A percentile compares a stretch with the other conserved stretches of the same genome.
Conservation (phyloP, 2,329 filamentous ascomycete species). For the Whalleya microplaca region DNA sequence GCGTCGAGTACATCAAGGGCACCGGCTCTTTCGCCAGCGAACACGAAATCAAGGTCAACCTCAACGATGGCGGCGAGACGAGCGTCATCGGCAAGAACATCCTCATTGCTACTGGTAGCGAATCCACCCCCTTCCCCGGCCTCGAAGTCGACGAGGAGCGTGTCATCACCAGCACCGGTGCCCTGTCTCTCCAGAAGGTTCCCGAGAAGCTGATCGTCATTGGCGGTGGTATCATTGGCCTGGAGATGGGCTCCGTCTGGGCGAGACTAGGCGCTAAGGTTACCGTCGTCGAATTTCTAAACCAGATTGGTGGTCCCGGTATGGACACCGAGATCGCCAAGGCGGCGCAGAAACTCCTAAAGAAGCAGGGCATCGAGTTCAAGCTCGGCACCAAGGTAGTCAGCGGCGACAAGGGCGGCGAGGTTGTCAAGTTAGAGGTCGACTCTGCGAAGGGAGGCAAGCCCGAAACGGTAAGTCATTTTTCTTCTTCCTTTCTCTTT, state of each 20-base stretch:
- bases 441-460: constrained; percentile 97
- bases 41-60: constrained; percentile 87
- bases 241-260: constrained; percentile 99
- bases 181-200: constrained; percentile 84
- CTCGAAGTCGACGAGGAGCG: constrained; percentile 97
- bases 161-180: constrained; percentile 94
- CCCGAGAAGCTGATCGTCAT: constrained; percentile 98
- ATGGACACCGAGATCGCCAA: constrained; percentile 97
- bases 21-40: constrained; percentile 84
- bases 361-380: constrained; percentile 98
- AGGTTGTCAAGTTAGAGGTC: constrained; percentile 78
- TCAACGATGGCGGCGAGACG: constrained; percentile 90
- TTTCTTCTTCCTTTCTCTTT: not conserved
- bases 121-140: constrained; percentile 94
- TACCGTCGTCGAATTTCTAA: constrained; percentile 94
- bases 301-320: constrained; percentile 94
- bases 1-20: constrained; percentile 96
- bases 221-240: constrained; percentile 96
- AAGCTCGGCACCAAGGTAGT: constrained; percentile 96
- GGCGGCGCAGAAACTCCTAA: constrained; percentile 85
- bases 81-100: constrained; percentile 93
- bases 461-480: constrained; percentile 74
- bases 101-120: constrained; percentile 93
- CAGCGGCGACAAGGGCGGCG: constrained; percentile 78
- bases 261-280: constrained; percentile 91